A percentile compares a stretch with the other conserved stretches of the same genome.
phyloP scores from a whole-genome alignment of 192 early-diverging fungal genomes.

The Coemansia sp. region DNA sequence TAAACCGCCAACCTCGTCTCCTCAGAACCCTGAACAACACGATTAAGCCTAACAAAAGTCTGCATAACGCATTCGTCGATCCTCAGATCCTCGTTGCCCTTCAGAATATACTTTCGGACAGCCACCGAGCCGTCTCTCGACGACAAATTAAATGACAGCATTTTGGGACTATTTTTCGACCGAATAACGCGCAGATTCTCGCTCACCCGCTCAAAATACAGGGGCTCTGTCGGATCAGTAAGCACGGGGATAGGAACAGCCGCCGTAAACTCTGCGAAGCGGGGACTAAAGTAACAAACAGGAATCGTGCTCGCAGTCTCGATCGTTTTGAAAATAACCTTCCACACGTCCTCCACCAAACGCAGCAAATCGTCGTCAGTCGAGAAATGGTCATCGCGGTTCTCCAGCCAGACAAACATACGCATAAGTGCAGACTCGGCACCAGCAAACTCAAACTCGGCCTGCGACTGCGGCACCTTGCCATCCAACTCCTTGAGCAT shows the following conservation, averaged over 20 bases:
- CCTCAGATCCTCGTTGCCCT: slow-evolving; percentile 92
- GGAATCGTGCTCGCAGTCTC: slow-evolving; percentile 9
- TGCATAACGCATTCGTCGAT: slow-evolving; percentile 94
- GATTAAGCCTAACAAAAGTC: slow-evolving; percentile 41
- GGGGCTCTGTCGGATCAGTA: slow-evolving; percentile 23
- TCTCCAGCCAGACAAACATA: slow-evolving; percentile 21
- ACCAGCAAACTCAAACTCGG: slow-evolving; percentile 20
- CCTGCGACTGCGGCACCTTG: slow-evolving; percentile 1
- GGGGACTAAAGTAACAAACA: slow-evolving; percentile 14
- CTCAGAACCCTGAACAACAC: slow-evolving; percentile 1
- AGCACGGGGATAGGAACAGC: slow-evolving; percentile 41
- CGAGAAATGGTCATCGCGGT: neutral
- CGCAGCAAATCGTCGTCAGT: neutral
- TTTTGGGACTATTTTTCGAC: slow-evolving; percentile 91
- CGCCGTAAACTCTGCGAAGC: slow-evolving; percentile 15
- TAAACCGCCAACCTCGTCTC: slow-evolving; percentile 25
- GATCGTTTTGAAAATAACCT: slow-evolving; percentile 22
- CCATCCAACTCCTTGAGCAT: slow-evolving; percentile 18
- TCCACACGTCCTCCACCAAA: slow-evolving; percentile 23
- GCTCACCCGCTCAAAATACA: slow-evolving; percentile 27
- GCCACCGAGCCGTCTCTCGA: slow-evolving; percentile 56
- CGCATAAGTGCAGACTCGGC: slow-evolving; percentile 9
- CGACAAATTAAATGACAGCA: slow-evolving; percentile 60
- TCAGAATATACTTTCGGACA: slow-evolving; percentile 78
- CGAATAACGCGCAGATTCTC: slow-evolving; percentile 26